phyloP scores from a whole-genome alignment of 2,329 filamentous ascomycete genomes.

The Colletotrichum scovillei region DNA sequence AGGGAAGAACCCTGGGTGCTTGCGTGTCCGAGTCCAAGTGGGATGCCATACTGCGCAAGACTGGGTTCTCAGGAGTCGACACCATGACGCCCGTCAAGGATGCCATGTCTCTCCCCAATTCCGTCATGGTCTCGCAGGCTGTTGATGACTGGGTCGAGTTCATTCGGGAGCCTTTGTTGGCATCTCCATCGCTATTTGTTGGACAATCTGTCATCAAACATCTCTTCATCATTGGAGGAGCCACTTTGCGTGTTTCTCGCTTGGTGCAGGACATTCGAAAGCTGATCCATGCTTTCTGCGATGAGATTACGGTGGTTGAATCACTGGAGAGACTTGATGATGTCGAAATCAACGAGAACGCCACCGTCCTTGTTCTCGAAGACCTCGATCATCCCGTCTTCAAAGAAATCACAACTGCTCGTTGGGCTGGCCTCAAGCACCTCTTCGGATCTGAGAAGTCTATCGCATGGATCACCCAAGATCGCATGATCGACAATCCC shows the following conservation, averaged over 20 bases:
- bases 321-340: not conserved
- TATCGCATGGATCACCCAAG: constrained; percentile 13
- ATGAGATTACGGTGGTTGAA: not conserved
- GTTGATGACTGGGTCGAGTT: constrained; percentile 5
- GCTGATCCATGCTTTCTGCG: not conserved
- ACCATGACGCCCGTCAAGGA: constrained; percentile 8
- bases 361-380: not conserved
- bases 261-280: not conserved
- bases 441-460: constrained; percentile 1
- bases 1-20: not conserved
- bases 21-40: constrained; percentile 5
- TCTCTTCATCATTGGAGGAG: constrained; percentile 8
- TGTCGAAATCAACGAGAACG: not conserved
- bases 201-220: constrained; percentile 3
- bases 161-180: not conserved
- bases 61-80: constrained; percentile 32
- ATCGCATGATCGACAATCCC: constrained; percentile 34
- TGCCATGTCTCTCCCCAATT: constrained; percentile 1
- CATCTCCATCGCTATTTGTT: not conserved
- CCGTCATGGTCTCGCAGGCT: constrained; percentile 4
- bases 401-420: constrained; percentile 47
- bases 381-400: constrained; percentile 40
- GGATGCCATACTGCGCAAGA: constrained; percentile 8
- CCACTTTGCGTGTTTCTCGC: not conserved
- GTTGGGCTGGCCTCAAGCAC: constrained; percentile 13